Percentiles rank a stretch among this genome's conserved stretches.
phyloP scores from a whole-genome alignment of 2,329 filamentous ascomycete species.

The Trichophaea hybrida region DNA sequence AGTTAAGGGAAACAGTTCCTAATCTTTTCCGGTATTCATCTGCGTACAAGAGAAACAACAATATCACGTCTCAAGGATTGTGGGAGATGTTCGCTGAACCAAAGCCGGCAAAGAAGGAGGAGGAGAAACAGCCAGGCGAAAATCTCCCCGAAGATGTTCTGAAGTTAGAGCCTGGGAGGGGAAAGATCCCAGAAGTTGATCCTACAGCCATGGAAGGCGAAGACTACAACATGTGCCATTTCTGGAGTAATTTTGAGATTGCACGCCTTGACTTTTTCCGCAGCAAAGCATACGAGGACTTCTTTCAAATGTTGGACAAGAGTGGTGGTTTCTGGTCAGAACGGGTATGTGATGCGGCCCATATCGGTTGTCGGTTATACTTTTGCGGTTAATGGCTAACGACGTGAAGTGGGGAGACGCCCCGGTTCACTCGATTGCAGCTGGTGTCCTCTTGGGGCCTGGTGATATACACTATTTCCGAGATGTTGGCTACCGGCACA shows the following conservation, averaged over 20 bases:
- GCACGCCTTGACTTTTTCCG: constrained; percentile 89
- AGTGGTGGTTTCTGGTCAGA: constrained; percentile 99
- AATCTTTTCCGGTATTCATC: constrained; percentile 99
- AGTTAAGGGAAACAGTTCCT: constrained; percentile 90
- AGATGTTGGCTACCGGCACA: constrained; percentile 95
- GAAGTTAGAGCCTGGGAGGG: constrained; percentile 52
- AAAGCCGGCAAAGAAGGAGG: constrained; percentile 35
- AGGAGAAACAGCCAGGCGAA: constrained; percentile 40
- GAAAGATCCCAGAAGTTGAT: constrained; percentile 64
- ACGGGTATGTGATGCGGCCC: constrained; percentile 48
- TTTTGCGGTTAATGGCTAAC: constrained; percentile 30
- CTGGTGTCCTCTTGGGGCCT: constrained; percentile 67
- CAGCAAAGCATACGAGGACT: constrained; percentile 93
- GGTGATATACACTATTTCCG: constrained; percentile 96
- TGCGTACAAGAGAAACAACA: constrained; percentile 86
- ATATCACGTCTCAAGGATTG: constrained; percentile 75
- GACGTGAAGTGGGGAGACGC: constrained; percentile 79
- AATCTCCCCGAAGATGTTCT: constrained; percentile 70
- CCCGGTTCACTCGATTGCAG: constrained; percentile 92
- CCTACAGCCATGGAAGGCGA: constrained; percentile 92
- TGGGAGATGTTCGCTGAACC: constrained; percentile 96
- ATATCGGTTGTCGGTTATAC: neutral
- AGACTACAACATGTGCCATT: constrained; percentile 99
- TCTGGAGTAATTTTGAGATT: constrained; percentile 99
- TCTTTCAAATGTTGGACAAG: constrained; percentile 97